Evolutionary conservation across 139 green algal species (phyloP).

Genomic region (Nannochloris sp.): DNA sequence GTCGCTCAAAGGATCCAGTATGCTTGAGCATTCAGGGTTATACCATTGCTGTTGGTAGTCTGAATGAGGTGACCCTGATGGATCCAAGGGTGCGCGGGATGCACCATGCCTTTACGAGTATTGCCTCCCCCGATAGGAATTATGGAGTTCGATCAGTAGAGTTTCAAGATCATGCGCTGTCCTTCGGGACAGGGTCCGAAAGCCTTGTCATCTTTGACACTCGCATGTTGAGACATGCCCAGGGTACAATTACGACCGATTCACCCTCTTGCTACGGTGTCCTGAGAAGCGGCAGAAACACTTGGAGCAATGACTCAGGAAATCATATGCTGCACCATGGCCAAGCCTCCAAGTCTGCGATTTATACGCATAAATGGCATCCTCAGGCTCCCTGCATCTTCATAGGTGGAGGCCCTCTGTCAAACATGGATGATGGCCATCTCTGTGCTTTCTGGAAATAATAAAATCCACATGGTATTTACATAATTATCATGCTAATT

Average conservation of each 20-base stretch:
- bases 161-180: constrained; percentile 44
- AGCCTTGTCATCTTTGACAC: constrained; percentile 45
- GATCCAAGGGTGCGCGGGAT: constrained; percentile 27
- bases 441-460: not conserved
- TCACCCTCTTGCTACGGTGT: too few relatives aligned
- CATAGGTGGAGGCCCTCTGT: constrained; percentile 42
- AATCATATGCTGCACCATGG: too few relatives aligned
- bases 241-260: too few relatives aligned
- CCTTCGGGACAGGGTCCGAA: constrained; percentile 39
- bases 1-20: constrained; percentile 30
- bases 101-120: not conserved
- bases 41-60: constrained; percentile 36
- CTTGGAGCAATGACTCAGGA: too few relatives aligned
- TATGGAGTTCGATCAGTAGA: constrained; percentile 45
- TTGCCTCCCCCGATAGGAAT: constrained; percentile 11
- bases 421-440: constrained; percentile 20
- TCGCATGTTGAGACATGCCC: too few relatives aligned
- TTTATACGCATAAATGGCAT: constrained; percentile 58
- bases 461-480: not conserved
- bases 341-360: constrained; percentile 28
- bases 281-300: too few relatives aligned
- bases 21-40: constrained; percentile 34
- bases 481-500: not conserved
- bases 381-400: constrained; percentile 35
- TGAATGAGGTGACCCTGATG: constrained; percentile 32